Evolutionary conservation across 176 grass and related monocot species (phyloP), one percentile per base, ranked within the genome.

Genomic region (Aegilops tauschii): DNA sequence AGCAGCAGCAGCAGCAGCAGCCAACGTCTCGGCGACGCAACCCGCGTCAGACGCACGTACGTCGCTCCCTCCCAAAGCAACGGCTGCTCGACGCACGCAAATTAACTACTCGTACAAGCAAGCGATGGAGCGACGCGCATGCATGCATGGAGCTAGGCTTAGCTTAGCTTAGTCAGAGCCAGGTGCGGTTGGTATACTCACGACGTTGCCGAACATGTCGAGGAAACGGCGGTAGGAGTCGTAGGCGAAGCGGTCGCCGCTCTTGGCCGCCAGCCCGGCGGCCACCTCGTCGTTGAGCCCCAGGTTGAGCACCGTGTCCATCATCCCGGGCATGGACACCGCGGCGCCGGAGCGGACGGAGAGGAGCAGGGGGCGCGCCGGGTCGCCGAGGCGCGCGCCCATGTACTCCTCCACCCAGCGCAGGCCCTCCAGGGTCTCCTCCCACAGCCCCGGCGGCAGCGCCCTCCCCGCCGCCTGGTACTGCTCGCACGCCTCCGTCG

Each of bases 321-420:
- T 99, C 97, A 99, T 99, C 1, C 97, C 97, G 5, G 97, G 97
- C 97, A 99, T 99, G 9, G 97, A 99, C 29, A 99, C 97, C 0
- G 97, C 97, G 28, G 97, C 97, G 65, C 97, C 97, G 76, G 97
- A 99, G 9, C 97, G 94, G 73, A 99, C 97, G 86, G 97, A 99
- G 82, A 99, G 90, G 44, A 99, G 97, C n/a, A 99, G 93, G 1
- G 97, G 97, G 2, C 82, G 84, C 13, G 87, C 73, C 5, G 92
- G 87, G 74, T 99, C 92, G 20, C 97, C 97, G 36, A 99, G 91
- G 64, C 74, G 49, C 4, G 92, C 92, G 11, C 80, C 89, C 92
- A 99, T 99, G 87, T 92, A 90, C 61, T 99, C 86, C 73, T 99
- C 92, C 61, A 97, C 94, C 72, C 82, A 90, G 6, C 8, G 18